Evolutionary conservation across 352 stramenopile genomes (phyloP).

Genomic region (Thalassiosira sp.): DNA sequence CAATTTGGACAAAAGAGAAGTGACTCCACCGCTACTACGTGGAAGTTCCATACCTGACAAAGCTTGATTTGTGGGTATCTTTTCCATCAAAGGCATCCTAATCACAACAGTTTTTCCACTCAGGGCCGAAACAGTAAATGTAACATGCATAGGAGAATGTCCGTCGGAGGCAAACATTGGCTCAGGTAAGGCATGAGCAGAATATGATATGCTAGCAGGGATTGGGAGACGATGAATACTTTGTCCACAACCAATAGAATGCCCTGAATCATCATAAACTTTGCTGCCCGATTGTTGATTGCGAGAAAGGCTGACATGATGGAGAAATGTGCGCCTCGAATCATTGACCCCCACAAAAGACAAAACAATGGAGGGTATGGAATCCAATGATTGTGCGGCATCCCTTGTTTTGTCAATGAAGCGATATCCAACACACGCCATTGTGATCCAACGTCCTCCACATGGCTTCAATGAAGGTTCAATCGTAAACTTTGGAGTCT

Average conservation of each 20-base stretch:
- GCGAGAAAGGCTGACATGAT: neutral
- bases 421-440: slow-evolving; percentile 19
- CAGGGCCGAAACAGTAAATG: slow-evolving; percentile 7
- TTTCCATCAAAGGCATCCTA: neutral
- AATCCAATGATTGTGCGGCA: neutral
- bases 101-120: slow-evolving; percentile 10
- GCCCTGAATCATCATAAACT: neutral
- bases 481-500: slow-evolving; percentile 19
- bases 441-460: slow-evolving; percentile 20
- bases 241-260: slow-evolving; percentile 1
- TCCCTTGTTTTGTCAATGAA: slow-evolving; percentile 9
- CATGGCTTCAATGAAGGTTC: slow-evolving; percentile 4
- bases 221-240: slow-evolving; percentile 21
- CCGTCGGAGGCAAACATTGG: neutral
- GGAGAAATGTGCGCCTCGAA: slow-evolving; percentile 17
- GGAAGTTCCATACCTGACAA: neutral
- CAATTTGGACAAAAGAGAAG: slow-evolving; percentile 11
- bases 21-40: neutral
- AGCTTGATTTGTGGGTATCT: neutral
- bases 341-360: slow-evolving; percentile 33
- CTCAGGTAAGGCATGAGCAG: slow-evolving; percentile 6
- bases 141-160: slow-evolving; percentile 1
- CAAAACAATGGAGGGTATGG: slow-evolving; percentile 1
- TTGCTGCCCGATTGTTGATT: slow-evolving; percentile 7
- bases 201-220: slow-evolving; percentile 15